Evolutionary conservation across 208 protist genomes (phyloP), one percentile per base, ranked within the genome.

Genomic region (Trypanosoma congolense): DNA sequence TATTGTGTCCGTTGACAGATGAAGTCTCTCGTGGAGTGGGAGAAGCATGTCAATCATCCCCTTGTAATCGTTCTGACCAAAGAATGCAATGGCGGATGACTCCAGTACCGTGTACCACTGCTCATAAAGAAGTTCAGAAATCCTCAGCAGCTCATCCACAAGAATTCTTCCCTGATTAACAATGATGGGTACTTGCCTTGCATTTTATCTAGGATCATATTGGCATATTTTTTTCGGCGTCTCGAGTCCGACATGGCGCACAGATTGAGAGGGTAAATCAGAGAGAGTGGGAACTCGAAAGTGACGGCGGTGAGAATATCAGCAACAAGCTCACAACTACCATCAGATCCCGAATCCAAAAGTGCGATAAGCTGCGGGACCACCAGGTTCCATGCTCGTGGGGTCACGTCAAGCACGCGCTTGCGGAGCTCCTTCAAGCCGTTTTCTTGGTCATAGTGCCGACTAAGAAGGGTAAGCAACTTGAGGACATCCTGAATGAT

Each of bases 221-320:
- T 75, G 4, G 88, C 87, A 60, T 69, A 87, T 35, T 67, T 66
- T 50, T 83, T 83, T 6, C 87, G 80, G 18, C 82, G 69, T 53
- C 84, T 80, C 14, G 83, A 81, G 47, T 86, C 73, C 3, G 84
- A 88, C 75, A 84, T 92, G 29, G 87, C 80, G 56, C 96, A 97
- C 18, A 99, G 95, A 45, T 98, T 99, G 2, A 99, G 79, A 54
- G 98, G 98, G 82, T 99, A 99, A 26, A 99, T 87, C 19, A 99
- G 76, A 0, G 97, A 96, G 61, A 99, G 96, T 18, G 98, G 98
- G 75, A 99, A 98, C 56, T 95, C 82, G 59, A 95, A 91, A 21
- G 93, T 95, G 22, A 99, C 86, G 44, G 67, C 67, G 12, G 68
- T 76, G 2, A 99, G 68, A 16, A 99, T 73, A 16, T 97, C 74